A percentile compares a stretch with the other conserved stretches of the same genome.
These are phyloP conservation scores for Yamadazyma paraphyllophila DNA, from an alignment of 805 yeast genomes.

Conservation along the genomic window DNA sequence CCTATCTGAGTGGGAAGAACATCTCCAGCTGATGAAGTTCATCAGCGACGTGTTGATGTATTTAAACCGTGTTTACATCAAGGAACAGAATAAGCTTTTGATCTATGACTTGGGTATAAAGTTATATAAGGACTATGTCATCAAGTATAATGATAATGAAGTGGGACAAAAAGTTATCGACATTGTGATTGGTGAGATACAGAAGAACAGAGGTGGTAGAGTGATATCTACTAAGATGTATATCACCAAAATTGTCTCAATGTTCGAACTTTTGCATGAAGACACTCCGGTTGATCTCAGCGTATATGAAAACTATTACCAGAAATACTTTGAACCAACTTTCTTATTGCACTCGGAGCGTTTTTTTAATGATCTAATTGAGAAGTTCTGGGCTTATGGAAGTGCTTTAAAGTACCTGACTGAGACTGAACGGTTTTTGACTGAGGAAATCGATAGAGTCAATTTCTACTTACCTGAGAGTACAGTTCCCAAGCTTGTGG, in stretches of 20 bases:
- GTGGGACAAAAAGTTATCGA: constrained; percentile 52
- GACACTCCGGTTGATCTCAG: constrained; percentile 20
- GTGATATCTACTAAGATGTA: constrained; percentile 52
- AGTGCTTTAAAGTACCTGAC: constrained; percentile 57
- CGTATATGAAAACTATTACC: constrained; percentile 60
- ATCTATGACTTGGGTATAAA: constrained; percentile 73
- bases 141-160: constrained; percentile 46
- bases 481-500: constrained; percentile 53
- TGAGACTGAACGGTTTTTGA: constrained; percentile 50
- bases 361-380: constrained; percentile 52
- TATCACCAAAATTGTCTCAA: constrained; percentile 59
- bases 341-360: constrained; percentile 53
- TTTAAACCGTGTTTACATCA: constrained; percentile 79
- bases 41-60: constrained; percentile 84
- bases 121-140: constrained; percentile 59
- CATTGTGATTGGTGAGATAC: constrained; percentile 54
- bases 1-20: constrained; percentile 64
- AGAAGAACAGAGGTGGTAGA: constrained; percentile 52
- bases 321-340: constrained; percentile 62
- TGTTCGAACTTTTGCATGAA: constrained; percentile 68
- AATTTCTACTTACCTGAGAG: constrained; percentile 51
- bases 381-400: constrained; percentile 38
- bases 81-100: constrained; percentile 59
- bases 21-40: constrained; percentile 68
- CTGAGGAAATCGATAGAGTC: constrained; percentile 61